These are phyloP conservation scores for Diplocarpon mali DNA, from an alignment of 2,329 filamentous ascomycete genomes.

Conservation along the genomic window DNA sequence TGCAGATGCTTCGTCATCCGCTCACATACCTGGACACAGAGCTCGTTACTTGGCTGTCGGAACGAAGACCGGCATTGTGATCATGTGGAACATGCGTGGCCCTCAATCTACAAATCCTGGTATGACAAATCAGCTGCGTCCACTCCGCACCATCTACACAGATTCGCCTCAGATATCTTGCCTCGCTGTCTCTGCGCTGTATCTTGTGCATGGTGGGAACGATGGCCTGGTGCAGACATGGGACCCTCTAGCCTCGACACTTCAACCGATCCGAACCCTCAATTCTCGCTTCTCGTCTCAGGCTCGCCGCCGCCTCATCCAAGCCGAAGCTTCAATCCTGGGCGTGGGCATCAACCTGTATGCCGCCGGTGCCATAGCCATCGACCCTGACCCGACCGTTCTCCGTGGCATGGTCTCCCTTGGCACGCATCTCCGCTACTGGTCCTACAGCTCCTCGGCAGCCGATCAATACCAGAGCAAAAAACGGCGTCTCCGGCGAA, in stretches of 20 bases:
- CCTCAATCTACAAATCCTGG: constrained; percentile 42
- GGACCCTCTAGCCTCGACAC: constrained; percentile 81
- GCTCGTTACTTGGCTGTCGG: constrained; percentile 73
- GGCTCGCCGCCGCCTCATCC: constrained; percentile 62
- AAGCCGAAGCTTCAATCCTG: constrained; percentile 55
- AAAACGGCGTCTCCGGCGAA: constrained; percentile 68
- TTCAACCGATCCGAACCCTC: constrained; percentile 71
- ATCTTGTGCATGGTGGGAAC: constrained; percentile 84
- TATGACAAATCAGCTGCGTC: constrained; percentile 48
- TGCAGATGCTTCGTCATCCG: constrained; percentile 18
- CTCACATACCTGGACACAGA: constrained; percentile 73
- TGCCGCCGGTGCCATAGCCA: constrained; percentile 69
- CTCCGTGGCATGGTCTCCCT: constrained; percentile 80
- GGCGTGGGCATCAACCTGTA: constrained; percentile 66
- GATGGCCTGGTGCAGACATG: constrained; percentile 93
- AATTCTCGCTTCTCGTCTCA: constrained; percentile 76
- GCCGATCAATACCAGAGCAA: constrained; percentile 63
- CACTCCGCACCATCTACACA: constrained; percentile 75
- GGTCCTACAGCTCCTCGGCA: constrained; percentile 79
- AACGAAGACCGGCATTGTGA: constrained; percentile 63
- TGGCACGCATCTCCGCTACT: constrained; percentile 80
- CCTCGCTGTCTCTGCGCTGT: constrained; percentile 72
- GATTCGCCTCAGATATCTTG: constrained; percentile 82
- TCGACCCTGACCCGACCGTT: constrained; percentile 79
- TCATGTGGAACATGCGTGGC: constrained; percentile 78